Conservation (phyloP, 2,329 filamentous ascomycete genomes). For the Apiospora kogelbergensis region DNA sequence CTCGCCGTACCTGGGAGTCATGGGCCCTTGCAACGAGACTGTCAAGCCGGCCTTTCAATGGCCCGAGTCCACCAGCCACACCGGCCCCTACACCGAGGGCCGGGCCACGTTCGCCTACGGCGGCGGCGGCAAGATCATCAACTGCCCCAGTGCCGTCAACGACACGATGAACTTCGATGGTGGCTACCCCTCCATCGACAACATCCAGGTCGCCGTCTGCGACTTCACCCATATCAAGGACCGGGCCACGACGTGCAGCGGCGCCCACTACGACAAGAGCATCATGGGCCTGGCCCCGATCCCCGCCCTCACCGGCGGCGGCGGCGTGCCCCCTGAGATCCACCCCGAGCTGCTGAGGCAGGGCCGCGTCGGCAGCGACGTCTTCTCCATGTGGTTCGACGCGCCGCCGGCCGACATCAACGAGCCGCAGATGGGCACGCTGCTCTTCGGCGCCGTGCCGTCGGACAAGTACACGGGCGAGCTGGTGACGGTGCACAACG, state of each 20-base stretch:
- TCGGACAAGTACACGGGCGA: background rate
- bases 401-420: conserved; percentile 9
- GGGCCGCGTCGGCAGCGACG: background rate
- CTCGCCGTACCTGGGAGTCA: conserved; percentile 10
- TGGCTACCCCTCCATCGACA: conserved; percentile 8
- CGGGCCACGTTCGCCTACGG: background rate
- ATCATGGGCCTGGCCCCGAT: conserved; percentile 11
- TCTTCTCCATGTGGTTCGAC: conserved; percentile 13
- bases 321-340: background rate
- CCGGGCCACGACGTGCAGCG: background rate
- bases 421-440: conserved; percentile 11
- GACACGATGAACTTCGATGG: conserved; percentile 10
- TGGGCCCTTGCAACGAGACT: conserved; percentile 10
- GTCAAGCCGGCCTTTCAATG: conserved; percentile 10
- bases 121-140: conserved; percentile 8
- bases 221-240: conserved; percentile 9
- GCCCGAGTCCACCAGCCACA: conserved; percentile 3
- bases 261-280: conserved; percentile 12
- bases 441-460: conserved; percentile 6
- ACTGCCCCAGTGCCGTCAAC: conserved; percentile 10
- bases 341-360: background rate
- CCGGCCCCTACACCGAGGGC: background rate
- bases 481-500: conserved; percentile 7
- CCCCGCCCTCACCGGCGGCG: background rate
- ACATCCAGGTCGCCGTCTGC: conserved; percentile 11